Evolutionary conservation across 768 basidiomycete genomes (phyloP).

Genomic region (Ephemerocybe angulata): DNA sequence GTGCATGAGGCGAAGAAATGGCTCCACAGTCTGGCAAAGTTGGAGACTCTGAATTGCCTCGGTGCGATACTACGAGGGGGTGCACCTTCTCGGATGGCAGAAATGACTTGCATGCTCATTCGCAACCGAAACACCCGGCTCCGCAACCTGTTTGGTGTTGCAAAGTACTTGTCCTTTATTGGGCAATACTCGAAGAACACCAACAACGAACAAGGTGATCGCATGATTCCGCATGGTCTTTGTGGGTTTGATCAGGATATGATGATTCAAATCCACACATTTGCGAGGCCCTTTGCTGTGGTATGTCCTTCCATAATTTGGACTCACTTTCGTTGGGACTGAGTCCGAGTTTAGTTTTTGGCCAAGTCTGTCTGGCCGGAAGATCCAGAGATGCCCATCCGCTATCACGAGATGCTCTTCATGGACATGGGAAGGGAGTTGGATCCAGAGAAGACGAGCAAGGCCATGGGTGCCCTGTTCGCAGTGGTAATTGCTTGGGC

Average conservation of each 20-base stretch:
- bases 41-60: neutral
- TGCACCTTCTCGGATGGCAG: neutral
- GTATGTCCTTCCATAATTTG: neutral
- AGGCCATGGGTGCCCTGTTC: neutral
- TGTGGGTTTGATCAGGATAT: neutral
- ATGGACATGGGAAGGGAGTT: neutral
- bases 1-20: neutral
- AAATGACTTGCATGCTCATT: neutral
- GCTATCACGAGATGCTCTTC: constrained; percentile 5
- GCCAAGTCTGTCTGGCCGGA: neutral
- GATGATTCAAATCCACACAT: neutral
- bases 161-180: neutral
- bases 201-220: constrained; percentile 1
- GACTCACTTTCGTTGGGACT: neutral
- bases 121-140: neutral
- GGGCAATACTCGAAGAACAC: constrained; percentile 4
- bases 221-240: neutral
- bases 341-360: neutral
- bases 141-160: constrained; percentile 2
- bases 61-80: neutral
- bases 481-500: neutral
- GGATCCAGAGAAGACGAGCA: neutral
- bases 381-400: neutral
- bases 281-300: constrained; percentile 1
- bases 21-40: neutral